phyloP scores from a whole-genome alignment of 2,329 filamentous ascomycete genomes.

The Emmonsia crescens region DNA sequence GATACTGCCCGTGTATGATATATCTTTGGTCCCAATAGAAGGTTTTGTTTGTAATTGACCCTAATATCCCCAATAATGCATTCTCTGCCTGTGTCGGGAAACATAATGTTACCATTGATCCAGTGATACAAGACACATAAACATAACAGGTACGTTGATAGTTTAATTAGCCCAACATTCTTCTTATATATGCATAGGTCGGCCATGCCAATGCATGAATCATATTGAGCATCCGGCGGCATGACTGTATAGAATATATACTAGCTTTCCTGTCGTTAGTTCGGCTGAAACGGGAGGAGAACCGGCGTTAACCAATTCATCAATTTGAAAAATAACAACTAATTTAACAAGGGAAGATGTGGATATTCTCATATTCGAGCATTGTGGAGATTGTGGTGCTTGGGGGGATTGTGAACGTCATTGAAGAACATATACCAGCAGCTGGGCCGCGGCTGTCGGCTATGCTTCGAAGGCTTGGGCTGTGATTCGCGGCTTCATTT shows the following conservation, averaged over 20 bases:
- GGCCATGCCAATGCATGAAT: not conserved
- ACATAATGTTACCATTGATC: not conserved
- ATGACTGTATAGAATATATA: no score
- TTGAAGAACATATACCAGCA: not conserved
- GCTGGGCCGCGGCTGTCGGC: not conserved
- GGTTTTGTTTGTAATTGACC: not conserved
- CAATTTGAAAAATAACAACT: no score
- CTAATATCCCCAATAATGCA: not conserved
- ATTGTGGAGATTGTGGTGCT: not conserved
- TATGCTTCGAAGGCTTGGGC: not conserved
- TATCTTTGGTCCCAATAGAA: not conserved
- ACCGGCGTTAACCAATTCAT: no score
- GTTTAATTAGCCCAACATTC: not conserved
- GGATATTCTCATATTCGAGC: no score
- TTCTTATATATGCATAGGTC: not conserved
- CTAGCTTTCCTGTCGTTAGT: no score
- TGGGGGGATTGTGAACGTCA: not conserved
- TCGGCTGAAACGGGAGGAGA: no score
- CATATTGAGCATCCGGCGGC: no score
- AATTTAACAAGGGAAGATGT: no score
- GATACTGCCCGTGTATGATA: not conserved
- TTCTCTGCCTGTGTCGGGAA: not conserved
- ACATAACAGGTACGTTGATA: not conserved
- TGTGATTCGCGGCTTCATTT: not conserved
- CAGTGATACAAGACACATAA: not conserved